phyloP scores from a whole-genome alignment of 345 rosid species.

The Arabidopsis arenosa region DNA sequence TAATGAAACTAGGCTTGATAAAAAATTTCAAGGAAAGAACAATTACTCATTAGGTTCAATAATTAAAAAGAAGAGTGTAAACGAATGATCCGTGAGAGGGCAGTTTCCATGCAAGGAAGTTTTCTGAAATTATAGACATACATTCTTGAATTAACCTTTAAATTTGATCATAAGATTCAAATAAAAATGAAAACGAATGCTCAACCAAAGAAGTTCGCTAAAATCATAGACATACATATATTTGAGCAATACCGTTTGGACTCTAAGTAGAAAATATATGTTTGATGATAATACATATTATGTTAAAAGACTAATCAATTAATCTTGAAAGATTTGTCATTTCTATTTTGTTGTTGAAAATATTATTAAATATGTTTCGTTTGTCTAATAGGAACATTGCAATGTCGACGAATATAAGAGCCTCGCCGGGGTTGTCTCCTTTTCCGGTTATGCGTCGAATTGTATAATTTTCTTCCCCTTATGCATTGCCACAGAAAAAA shows the following conservation, averaged over 20 bases:
- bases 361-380: background rate
- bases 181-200: background rate
- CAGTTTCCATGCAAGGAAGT: background rate
- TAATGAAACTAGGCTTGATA: background rate
- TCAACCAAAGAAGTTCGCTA: background rate
- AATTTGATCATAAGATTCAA: background rate
- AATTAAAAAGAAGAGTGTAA: background rate
- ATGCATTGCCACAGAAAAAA: background rate
- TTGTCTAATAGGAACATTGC: slow-evolving; percentile 31
- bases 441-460: slow-evolving; percentile 22
- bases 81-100: background rate
- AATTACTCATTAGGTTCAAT: background rate
- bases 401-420: slow-evolving; percentile 18
- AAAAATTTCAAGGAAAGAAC: background rate
- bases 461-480: slow-evolving; percentile 1
- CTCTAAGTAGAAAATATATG: background rate
- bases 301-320: background rate
- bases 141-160: background rate
- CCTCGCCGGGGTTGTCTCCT: slow-evolving; percentile 23
- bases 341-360: background rate
- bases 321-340: background rate
- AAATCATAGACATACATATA: background rate
- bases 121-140: background rate
- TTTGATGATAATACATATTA: no score
- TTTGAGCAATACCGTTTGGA: background rate